A percentile compares a stretch with the other conserved stretches of the same genome.
Evolutionary conservation across 257 asterid genomes (phyloP).

Genomic region (Solanum pennellii): DNA sequence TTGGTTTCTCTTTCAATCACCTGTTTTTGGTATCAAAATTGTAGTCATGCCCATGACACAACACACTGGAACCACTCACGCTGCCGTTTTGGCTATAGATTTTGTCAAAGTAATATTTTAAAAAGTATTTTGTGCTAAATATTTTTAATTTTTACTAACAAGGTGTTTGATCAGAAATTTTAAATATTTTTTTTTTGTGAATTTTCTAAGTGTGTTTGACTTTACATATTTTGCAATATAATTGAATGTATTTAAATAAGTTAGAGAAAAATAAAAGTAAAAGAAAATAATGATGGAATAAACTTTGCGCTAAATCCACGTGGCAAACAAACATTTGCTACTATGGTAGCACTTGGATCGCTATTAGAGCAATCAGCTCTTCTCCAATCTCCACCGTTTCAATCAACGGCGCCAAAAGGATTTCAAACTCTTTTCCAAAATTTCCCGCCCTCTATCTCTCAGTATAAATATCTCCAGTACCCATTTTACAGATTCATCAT

Average conservation of each 20-base stretch:
- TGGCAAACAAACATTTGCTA: not conserved
- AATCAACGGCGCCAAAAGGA: not conserved
- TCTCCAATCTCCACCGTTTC: not conserved
- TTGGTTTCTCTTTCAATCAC: too few relatives aligned
- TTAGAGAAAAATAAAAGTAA: not conserved
- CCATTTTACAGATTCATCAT: not conserved
- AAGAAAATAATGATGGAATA: not conserved
- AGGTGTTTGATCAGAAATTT: not conserved
- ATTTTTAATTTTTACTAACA: not conserved
- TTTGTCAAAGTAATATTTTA: too few relatives aligned
- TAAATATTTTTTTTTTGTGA: not conserved
- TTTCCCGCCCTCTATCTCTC: not conserved
- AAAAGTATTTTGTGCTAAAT: too few relatives aligned
- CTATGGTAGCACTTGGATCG: not conserved
- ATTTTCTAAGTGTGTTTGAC: too few relatives aligned
- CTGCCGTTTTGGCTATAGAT: not conserved
- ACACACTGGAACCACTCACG: not conserved
- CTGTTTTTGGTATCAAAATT: not conserved
- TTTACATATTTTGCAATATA: too few relatives aligned
- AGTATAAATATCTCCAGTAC: not conserved
- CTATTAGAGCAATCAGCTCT: not conserved
- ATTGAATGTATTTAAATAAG: too few relatives aligned
- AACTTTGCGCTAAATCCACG: not conserved
- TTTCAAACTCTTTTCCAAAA: not conserved
- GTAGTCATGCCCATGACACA: not conserved